These are phyloP conservation scores for Phaeosphaeria sp. DNA, from an alignment of 2,329 filamentous ascomycete species.

Conservation along the genomic window DNA sequence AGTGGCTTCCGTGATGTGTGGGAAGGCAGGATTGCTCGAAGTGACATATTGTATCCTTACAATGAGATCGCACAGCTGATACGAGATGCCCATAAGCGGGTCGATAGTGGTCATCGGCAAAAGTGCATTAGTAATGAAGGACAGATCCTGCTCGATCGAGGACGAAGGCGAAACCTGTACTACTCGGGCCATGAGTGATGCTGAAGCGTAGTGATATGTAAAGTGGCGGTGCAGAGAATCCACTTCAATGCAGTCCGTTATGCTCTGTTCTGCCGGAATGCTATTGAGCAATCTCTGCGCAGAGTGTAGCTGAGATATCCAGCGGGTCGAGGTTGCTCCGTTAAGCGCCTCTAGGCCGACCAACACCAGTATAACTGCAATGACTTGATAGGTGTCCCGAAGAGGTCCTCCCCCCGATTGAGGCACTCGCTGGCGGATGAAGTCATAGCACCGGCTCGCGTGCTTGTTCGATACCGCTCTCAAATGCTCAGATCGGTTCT, in stretches of 20 bases:
- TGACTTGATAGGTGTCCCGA: constrained; percentile 41
- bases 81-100: constrained; percentile 46
- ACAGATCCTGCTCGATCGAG: constrained; percentile 26
- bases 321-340: constrained; percentile 41
- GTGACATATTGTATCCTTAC: constrained; percentile 44
- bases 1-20: constrained; percentile 40
- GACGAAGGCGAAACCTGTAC: constrained; percentile 20
- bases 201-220: constrained; percentile 46
- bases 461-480: constrained; percentile 38
- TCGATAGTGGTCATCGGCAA: constrained; percentile 41
- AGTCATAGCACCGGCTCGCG: constrained; percentile 42
- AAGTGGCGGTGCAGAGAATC: constrained; percentile 46
- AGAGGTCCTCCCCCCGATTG: constrained; percentile 31
- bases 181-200: constrained; percentile 43
- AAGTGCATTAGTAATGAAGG: constrained; percentile 22
- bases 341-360: constrained; percentile 46
- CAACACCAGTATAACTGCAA: constrained; percentile 42
- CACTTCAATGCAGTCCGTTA: constrained; percentile 37
- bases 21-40: constrained; percentile 41
- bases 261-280: constrained; percentile 30
- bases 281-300: constrained; percentile 39
- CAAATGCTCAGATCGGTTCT: constrained; percentile 38
- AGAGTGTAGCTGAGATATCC: constrained; percentile 45
- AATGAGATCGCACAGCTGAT: constrained; percentile 43
- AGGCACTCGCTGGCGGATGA: constrained; percentile 39